Percentiles rank a stretch among this genome's conserved stretches.
phyloP scores from a whole-genome alignment of 2,329 filamentous ascomycete genomes.

The Xylariaceae sp. region DNA sequence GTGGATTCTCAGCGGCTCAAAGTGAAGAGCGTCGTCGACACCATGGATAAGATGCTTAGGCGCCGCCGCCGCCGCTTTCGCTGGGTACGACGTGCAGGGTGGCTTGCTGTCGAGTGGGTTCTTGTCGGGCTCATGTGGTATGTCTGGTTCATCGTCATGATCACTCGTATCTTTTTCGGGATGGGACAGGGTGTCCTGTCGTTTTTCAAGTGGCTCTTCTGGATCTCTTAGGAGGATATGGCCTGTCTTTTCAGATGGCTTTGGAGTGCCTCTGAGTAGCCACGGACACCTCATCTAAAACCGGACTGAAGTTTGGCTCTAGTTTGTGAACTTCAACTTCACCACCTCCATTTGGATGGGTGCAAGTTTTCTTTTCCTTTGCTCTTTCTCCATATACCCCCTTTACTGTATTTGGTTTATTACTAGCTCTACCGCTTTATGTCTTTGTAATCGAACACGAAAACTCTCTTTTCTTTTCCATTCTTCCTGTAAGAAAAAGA shows the following conservation, averaged over 20 bases:
- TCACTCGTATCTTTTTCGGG: conserved; percentile 63
- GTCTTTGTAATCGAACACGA: too few relatives aligned
- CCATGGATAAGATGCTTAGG: conserved; percentile 71
- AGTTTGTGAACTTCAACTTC: too few relatives aligned
- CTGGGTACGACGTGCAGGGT: conserved; percentile 72
- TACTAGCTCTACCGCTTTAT: too few relatives aligned
- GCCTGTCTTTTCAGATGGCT: neutral
- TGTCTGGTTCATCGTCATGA: conserved; percentile 84
- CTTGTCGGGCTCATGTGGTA: conserved; percentile 91
- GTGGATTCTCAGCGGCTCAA: conserved; percentile 72
- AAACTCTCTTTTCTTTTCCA: too few relatives aligned
- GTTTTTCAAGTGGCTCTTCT: conserved; percentile 76
- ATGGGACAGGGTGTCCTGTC: conserved; percentile 56
- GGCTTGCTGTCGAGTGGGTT: conserved; percentile 81
- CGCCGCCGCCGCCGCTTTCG: conserved; percentile 64
- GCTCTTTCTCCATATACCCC: too few relatives aligned
- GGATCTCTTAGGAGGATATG: conserved; percentile 54
- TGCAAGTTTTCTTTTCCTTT: too few relatives aligned
- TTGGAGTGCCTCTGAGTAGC: neutral
- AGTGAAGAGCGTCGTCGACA: conserved; percentile 75
- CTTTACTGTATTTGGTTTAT: too few relatives aligned
- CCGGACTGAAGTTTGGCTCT: too few relatives aligned
- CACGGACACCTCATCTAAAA: too few relatives aligned
- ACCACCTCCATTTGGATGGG: too few relatives aligned
- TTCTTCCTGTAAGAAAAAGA: too few relatives aligned